Evolutionary conservation across 2,329 filamentous ascomycete species (phyloP).

Genomic region (Periglandula ipomoeae): DNA sequence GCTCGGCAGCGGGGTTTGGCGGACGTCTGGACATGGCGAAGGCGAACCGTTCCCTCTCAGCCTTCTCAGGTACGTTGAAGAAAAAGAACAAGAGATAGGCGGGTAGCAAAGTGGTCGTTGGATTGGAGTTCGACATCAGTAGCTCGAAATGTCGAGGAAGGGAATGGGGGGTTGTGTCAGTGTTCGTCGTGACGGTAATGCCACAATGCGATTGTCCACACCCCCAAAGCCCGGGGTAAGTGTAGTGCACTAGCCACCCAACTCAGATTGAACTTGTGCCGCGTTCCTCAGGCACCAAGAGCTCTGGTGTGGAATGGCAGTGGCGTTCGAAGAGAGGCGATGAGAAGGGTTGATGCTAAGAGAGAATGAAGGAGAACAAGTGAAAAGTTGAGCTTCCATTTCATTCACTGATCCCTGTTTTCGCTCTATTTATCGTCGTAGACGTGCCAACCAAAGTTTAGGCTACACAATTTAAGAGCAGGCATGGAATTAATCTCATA

Average conservation of each 20-base stretch:
- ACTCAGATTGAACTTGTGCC: not conserved
- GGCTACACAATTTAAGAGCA: too few species aligned
- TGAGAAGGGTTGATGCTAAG: too few species aligned
- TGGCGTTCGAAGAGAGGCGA: too few species aligned
- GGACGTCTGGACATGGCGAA: slow-evolving; percentile 67
- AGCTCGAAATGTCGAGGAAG: not conserved
- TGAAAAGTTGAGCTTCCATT: too few species aligned
- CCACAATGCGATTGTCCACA: slow-evolving; percentile 2
- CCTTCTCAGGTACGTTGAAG: slow-evolving; percentile 8
- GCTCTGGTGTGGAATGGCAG: not conserved
- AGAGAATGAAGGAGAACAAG: too few species aligned
- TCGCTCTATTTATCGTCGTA: too few species aligned
- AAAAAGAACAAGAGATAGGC: slow-evolving; percentile 2
- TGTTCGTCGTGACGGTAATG: slow-evolving; percentile 3
- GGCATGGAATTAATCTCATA: too few species aligned
- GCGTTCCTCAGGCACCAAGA: slow-evolving; percentile 11
- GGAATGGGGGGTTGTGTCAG: slow-evolving; percentile 1
- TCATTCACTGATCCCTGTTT: too few species aligned
- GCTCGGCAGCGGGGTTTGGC: slow-evolving; percentile 70
- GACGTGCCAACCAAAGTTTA: too few species aligned
- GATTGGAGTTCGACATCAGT: not conserved
- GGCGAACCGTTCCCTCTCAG: slow-evolving; percentile 11
- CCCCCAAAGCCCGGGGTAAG: slow-evolving; percentile 4
- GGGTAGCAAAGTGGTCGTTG: not conserved
- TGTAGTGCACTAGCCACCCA: slow-evolving; percentile 1